Conservation (phyloP, 306 rosid species). For the Vicia faba region DNA sequence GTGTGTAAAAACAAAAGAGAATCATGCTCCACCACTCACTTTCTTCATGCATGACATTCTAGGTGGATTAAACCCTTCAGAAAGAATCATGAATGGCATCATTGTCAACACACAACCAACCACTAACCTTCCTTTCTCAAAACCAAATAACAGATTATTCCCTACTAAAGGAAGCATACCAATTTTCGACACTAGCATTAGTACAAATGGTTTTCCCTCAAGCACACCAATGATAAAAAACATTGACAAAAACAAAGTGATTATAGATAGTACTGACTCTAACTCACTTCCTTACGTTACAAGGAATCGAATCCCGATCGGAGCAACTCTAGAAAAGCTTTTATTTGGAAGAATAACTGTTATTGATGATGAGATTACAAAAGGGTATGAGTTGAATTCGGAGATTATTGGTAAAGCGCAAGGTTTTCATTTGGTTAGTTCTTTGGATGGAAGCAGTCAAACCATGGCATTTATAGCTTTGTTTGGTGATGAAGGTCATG, state of each 20-base stretch:
- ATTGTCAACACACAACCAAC: slow-evolving; percentile 33
- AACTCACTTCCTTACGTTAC: slow-evolving; percentile 36
- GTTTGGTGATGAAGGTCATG: slow-evolving; percentile 29
- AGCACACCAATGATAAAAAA: slow-evolving; percentile 18
- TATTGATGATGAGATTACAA: slow-evolving; percentile 46
- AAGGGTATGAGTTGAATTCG: slow-evolving; percentile 38
- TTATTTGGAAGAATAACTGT: slow-evolving; percentile 56
- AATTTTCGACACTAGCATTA: slow-evolving; percentile 29
- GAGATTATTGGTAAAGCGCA: slow-evolving; percentile 43
- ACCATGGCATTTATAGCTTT: slow-evolving; percentile 45
- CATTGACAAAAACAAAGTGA: slow-evolving; percentile 41
- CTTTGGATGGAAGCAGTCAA: slow-evolving; percentile 51
- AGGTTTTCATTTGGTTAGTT: slow-evolving; percentile 50
- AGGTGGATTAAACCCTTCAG: slow-evolving; percentile 52
- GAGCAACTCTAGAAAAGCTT: slow-evolving; percentile 33
- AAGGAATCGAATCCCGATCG: slow-evolving; percentile 14
- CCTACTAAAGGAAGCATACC: slow-evolving; percentile 41
- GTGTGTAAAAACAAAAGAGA: not conserved
- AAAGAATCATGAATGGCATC: slow-evolving; percentile 45
- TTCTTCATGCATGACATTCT: slow-evolving; percentile 50
- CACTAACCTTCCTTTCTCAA: slow-evolving; percentile 48
- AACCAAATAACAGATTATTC: slow-evolving; percentile 44
- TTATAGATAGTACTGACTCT: slow-evolving; percentile 5
- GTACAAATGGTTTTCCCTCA: not conserved
- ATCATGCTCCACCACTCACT: slow-evolving; percentile 1